Percentiles rank a stretch among this genome's conserved stretches.
These are phyloP conservation scores for Verticillium isaacii DNA, from an alignment of 2,329 filamentous ascomycete species.

Conservation along the genomic window DNA sequence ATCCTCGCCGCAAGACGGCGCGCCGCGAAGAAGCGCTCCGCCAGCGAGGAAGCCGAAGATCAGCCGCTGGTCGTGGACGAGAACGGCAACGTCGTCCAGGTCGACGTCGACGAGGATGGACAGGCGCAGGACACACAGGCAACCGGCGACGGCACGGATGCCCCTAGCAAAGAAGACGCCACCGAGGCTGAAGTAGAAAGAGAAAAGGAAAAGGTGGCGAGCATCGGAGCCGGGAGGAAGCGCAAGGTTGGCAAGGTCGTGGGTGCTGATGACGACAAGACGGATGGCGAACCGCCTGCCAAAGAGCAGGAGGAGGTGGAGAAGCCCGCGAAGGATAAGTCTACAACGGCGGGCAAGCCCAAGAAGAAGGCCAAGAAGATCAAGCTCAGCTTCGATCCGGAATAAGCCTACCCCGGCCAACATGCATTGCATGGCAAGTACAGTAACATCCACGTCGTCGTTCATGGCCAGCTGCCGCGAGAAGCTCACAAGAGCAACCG, in stretches of 20 bases:
- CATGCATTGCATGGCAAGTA: not conserved
- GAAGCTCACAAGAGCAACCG: not conserved
- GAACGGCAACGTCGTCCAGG: conserved; percentile 56
- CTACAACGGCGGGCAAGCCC: conserved; percentile 5
- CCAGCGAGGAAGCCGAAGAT: conserved; percentile 70
- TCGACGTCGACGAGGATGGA: conserved; percentile 33
- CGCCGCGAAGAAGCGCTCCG: conserved; percentile 49
- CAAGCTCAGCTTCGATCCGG: conserved; percentile 54
- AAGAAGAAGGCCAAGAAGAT: conserved; percentile 55
- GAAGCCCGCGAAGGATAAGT: conserved; percentile 3
- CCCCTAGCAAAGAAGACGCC: conserved; percentile 13
- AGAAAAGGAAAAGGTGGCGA: conserved; percentile 30
- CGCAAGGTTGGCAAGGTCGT: conserved; percentile 50
- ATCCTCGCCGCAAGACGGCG: conserved; percentile 45
- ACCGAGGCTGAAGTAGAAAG: conserved; percentile 8
- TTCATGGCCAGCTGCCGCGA: too few species aligned
- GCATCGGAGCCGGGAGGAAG: conserved; percentile 44
- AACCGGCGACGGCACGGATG: conserved; percentile 15
- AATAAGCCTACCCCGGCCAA: conserved; percentile 4
- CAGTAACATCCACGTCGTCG: not conserved
- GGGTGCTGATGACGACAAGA: conserved; percentile 22
- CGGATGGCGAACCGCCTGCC: not conserved
- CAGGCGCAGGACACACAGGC: conserved; percentile 21
- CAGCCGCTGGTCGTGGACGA: conserved; percentile 72
- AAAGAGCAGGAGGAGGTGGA: conserved; percentile 8